phyloP scores from a whole-genome alignment of 768 basidiomycete genomes.

The Phlebiopsis gigantea region DNA sequence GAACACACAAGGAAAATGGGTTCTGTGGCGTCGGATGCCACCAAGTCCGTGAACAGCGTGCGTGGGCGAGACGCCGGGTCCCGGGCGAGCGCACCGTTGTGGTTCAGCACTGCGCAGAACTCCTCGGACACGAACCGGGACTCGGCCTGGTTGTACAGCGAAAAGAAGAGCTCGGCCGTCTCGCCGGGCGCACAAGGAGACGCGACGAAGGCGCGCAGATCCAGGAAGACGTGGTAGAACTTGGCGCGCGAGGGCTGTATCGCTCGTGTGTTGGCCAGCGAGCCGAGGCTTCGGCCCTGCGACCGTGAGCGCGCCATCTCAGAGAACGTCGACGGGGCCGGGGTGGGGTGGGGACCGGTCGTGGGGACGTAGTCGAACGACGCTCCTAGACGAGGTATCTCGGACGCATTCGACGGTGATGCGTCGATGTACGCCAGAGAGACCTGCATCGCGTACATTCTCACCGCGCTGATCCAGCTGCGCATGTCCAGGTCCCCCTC shows the following conservation, averaged over 20 bases:
- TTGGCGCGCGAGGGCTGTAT: constrained; percentile 35
- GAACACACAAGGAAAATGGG: constrained; percentile 87
- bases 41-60: constrained; percentile 88
- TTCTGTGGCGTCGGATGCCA: constrained; percentile 78
- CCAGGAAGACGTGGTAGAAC: constrained; percentile 88
- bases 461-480: constrained; percentile 84
- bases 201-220: constrained; percentile 89
- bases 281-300: constrained; percentile 27
- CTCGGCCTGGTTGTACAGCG: constrained; percentile 81
- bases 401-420: constrained; percentile 30
- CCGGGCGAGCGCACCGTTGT: constrained; percentile 83
- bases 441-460: constrained; percentile 89
- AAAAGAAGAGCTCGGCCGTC: constrained; percentile 90
- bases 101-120: constrained; percentile 83
- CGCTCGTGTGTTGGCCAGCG: constrained; percentile 23
- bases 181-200: constrained; percentile 88
- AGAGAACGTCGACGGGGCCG: constrained; percentile 68
- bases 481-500: constrained; percentile 76
- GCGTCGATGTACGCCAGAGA: constrained; percentile 74
- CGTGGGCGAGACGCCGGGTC: constrained; percentile 72
- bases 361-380: constrained; percentile 40
- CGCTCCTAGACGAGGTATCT: constrained; percentile 31
- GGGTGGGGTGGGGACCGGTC: constrained; percentile 24
- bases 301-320: constrained; percentile 37
- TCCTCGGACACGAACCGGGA: constrained; percentile 91